These are phyloP conservation scores for Deinandra increscens DNA, from an alignment of 129 eudicot genomes.

Conservation along the genomic window DNA sequence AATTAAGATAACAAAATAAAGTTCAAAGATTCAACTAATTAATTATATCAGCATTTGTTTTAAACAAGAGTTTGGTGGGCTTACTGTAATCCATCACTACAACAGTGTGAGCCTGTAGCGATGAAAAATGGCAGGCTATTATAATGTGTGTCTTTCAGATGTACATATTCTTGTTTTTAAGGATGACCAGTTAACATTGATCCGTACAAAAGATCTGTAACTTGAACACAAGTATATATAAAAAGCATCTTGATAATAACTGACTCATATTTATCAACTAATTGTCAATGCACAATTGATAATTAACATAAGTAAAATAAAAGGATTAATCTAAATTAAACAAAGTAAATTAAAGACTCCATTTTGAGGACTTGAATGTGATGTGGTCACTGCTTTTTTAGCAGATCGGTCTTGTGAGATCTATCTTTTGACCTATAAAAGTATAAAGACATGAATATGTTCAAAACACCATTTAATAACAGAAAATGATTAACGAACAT, in stretches of 20 bases:
- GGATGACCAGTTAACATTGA: too few species aligned
- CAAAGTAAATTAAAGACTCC: not conserved
- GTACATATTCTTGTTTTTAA: too few species aligned
- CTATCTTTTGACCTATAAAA: not conserved
- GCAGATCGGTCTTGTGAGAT: slow-evolving; percentile 5
- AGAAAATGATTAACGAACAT: not conserved
- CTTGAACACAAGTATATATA: not conserved
- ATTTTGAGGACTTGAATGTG: not conserved
- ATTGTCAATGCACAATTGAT: not conserved
- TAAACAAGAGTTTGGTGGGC: not conserved
- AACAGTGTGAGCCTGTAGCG: too few species aligned
- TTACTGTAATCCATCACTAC: not conserved
- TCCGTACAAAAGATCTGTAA: slow-evolving; percentile 15
- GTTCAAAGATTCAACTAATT: not conserved
- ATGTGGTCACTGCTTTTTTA: not conserved
- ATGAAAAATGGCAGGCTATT: too few species aligned
- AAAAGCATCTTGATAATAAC: not conserved
- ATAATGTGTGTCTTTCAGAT: too few species aligned
- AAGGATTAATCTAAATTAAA: not conserved
- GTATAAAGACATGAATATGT: not conserved
- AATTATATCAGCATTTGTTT: not conserved
- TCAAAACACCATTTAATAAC: not conserved
- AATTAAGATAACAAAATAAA: not conserved
- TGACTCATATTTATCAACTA: not conserved
- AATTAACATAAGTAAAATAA: not conserved